Percentiles rank a stretch among this genome's conserved stretches.
Evolutionary conservation across 2,329 filamentous ascomycete genomes (phyloP).

Genomic region (Talaromyces verruculosus): DNA sequence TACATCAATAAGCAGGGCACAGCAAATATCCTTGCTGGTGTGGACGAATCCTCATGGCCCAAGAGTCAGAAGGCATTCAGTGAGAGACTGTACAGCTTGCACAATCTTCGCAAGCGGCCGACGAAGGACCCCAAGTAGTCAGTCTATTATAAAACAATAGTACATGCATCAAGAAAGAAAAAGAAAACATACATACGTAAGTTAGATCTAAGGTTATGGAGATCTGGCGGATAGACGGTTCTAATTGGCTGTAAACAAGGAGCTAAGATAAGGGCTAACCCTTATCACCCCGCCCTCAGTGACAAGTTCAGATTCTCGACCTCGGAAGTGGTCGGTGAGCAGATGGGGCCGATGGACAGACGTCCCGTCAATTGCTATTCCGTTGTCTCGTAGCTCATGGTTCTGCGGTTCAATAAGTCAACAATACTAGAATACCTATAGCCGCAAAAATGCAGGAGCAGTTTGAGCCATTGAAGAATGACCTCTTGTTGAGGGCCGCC

Average conservation of each 20-base stretch:
- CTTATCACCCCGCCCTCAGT: constrained; percentile 21
- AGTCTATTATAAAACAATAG: background rate
- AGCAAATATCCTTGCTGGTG: constrained; percentile 26
- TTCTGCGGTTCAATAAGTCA: background rate
- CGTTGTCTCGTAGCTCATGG: background rate
- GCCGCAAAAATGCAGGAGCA: constrained; percentile 60
- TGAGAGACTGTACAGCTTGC: constrained; percentile 49
- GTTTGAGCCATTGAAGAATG: constrained; percentile 87
- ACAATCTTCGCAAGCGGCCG: constrained; percentile 52
- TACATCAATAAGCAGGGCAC: constrained; percentile 36
- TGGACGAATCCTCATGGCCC: constrained; percentile 34
- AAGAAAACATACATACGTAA: background rate
- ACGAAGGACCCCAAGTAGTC: constrained; percentile 16
- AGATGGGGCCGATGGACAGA: background rate
- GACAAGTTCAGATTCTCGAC: background rate
- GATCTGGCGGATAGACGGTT: background rate
- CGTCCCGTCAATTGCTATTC: background rate
- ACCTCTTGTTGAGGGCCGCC: constrained; percentile 85
- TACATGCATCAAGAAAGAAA: background rate
- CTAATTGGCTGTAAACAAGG: background rate
- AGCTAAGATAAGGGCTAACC: constrained; percentile 18
- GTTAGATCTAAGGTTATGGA: background rate
- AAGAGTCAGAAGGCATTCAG: constrained; percentile 41
- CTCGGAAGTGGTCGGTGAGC: constrained; percentile 7
- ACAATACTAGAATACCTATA: too few species aligned